Evolutionary conservation across 2,329 filamentous ascomycete genomes (phyloP), one percentile per base, ranked within the genome.

Genomic region (Microsporum audouinii): DNA sequence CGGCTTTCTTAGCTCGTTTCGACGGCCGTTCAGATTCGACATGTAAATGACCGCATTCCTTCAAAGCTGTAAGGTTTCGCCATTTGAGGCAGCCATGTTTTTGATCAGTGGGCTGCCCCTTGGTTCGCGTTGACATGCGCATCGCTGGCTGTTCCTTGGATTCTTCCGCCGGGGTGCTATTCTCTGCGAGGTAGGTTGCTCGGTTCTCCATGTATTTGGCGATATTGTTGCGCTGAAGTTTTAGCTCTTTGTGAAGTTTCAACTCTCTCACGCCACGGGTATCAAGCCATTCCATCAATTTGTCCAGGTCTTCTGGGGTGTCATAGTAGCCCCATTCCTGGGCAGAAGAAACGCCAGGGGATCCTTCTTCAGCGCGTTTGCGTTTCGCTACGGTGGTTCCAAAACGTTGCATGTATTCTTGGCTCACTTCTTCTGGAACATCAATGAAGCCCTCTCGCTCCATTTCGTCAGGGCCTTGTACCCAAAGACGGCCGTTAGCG

Each of bases 401-500:
- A 74, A 94, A 94, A 65, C 85, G 84, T 62, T 82, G 80, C 70
- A 84, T 82, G 72, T 96, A 95, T 69, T 89, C 85, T 61, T 86
- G 82, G 71, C 90, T 83, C 63, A 86, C 81, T 17, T 89, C 86
- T 5, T 84, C 77, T 0, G 82, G 77, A 66, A 94, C 79, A 65
- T 96, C 89, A 66, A 95, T 89, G 70, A 92, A 95, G 4, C 91
- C 91, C 67, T 88, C 82, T 2, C 88, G 83, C 73, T 96, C 91
- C 71, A 95, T 83, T 61, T 92, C 86, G 71, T 96, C 90, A 0
- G 94, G 94, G 0, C 94, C 94, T 74, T 99, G 94, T 12, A 99
- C 86, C 94, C 94, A 99, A 61, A 99, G 82, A 62, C 92, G 89
- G 6, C 90, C 94, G 71, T 97, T 99, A 45, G 92, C 91, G 71